Base-by-base conservation (phyloP, 2,329 filamentous ascomycete species). In the Aspergillus sp. region DNA sequence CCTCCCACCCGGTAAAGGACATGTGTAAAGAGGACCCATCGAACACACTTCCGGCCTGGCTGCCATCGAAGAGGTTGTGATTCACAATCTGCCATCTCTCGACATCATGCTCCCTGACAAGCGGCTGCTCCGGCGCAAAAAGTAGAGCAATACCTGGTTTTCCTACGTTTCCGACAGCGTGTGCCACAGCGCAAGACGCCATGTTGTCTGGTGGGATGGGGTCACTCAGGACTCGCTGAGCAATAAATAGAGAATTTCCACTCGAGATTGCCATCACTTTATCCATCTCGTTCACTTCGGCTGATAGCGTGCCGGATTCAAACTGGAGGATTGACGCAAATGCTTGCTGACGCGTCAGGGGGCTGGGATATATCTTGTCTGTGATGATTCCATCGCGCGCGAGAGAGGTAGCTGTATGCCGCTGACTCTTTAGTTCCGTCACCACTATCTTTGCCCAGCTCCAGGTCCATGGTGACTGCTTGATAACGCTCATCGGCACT, bases 1-100 rank as follows among this genome's bases (percentile, higher is more conserved):
- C 57, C n/a, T 52, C 57, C 57, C 57, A 60, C 6, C 55, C 51
- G 3, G 55, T 55, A 14, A 60, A 55, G 4, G 40, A 55, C 50
- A 57, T 47, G 15, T 60, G 55, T 1, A 60, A 35, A n/a, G 58
- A 60, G 3, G 55, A 55, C 4, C 55, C 51, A 3, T 57, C 35
- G 17, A 60, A 57, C 15, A 21, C 43, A 14, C 50, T 50, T 4
- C 51, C 50, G 8, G 17, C 21, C 14, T 49, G 24, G 4, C 17
- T 52, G 14, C 58, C 51, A 31, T 60, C 47, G 31, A 55, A 55
- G 17, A 24, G 51, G 27, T 55, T 53, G 12, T 58, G 55, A 17
- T 58, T 52, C 6, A 60, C 51, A 9, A 58, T 31, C 1, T 54
- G 55, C 55, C 58, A 60, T 17, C 43, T 47, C 21, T 60, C 51